Evolutionary conservation across 2,329 filamentous ascomycete species (phyloP).

Genomic region (Stenocarpella maydis): DNA sequence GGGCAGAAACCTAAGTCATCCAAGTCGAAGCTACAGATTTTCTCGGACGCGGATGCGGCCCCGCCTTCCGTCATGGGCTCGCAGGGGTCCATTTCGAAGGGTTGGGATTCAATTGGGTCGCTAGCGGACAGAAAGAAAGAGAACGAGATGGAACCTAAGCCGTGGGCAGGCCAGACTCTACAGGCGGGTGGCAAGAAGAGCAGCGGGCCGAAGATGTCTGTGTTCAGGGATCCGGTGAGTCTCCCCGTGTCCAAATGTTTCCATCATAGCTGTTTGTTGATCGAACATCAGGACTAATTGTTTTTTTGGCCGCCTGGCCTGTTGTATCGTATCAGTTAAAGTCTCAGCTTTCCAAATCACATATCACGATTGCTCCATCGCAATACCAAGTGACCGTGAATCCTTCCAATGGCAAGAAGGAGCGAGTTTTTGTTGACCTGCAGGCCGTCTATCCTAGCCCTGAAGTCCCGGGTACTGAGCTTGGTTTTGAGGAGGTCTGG

Average conservation of each 20-base stretch:
- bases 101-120: slow-evolving; percentile 93
- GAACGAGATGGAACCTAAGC: slow-evolving; percentile 84
- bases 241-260: slow-evolving; percentile 43
- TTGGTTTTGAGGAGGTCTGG: slow-evolving; percentile 91
- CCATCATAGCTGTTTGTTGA: slow-evolving; percentile 74
- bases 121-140: slow-evolving; percentile 92
- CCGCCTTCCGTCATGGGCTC: slow-evolving; percentile 64
- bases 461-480: slow-evolving; percentile 74
- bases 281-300: slow-evolving; percentile 93
- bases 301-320: slow-evolving; percentile 49
- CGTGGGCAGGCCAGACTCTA: slow-evolving; percentile 91
- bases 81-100: slow-evolving; percentile 66
- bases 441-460: slow-evolving; percentile 84
- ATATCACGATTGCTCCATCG: slow-evolving; percentile 73
- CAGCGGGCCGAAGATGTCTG: slow-evolving; percentile 80
- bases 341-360: slow-evolving; percentile 67
- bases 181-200: slow-evolving; percentile 86
- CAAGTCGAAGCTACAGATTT: slow-evolving; percentile 87
- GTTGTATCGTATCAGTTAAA: slow-evolving; percentile 66
- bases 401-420: slow-evolving; percentile 80
- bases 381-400: slow-evolving; percentile 84
- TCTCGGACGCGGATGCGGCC: slow-evolving; percentile 76
- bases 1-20: slow-evolving; percentile 68
- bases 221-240: slow-evolving; percentile 97
- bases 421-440: slow-evolving; percentile 88